Conservation (phyloP, 2,329 filamentous ascomycete species). For the Penicillium expansum region DNA sequence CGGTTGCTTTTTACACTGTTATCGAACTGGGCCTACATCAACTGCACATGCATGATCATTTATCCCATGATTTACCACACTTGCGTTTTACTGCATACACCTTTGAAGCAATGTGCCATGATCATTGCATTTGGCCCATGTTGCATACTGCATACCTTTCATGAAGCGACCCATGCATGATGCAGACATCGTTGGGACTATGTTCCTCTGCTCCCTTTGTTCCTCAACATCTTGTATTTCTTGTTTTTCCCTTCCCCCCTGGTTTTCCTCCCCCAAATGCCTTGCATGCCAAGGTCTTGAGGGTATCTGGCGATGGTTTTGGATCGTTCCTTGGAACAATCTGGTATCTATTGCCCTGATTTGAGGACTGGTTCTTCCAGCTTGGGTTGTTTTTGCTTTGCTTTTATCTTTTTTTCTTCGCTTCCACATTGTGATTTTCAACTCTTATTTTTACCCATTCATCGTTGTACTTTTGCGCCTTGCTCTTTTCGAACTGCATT, state of each 20-base stretch:
- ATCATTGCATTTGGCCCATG: constrained; percentile 19
- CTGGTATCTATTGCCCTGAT: not conserved
- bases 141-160: constrained; percentile 21
- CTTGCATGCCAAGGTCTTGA: not conserved
- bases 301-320: not conserved
- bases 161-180: constrained; percentile 17
- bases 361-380: not conserved
- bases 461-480: constrained; percentile 13
- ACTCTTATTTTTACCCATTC: constrained; percentile 12
- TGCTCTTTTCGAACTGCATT: constrained; percentile 8
- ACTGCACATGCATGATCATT: constrained; percentile 21
- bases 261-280: not conserved
- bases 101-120: constrained; percentile 24
- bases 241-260: not conserved
- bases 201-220: constrained; percentile 6
- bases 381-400: not conserved
- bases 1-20: constrained; percentile 23
- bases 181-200: constrained; percentile 14
- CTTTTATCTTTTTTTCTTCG: not conserved
- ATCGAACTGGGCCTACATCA: constrained; percentile 23
- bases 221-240: constrained; percentile 3
- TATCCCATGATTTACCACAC: constrained; percentile 14
- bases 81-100: constrained; percentile 17
- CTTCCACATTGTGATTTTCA: constrained; percentile 17
- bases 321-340: constrained; percentile 1